Percentiles rank a stretch among this genome's conserved stretches.
Conservation (phyloP, 2,329 filamentous ascomycete species). For the Aspergillus piperis region DNA sequence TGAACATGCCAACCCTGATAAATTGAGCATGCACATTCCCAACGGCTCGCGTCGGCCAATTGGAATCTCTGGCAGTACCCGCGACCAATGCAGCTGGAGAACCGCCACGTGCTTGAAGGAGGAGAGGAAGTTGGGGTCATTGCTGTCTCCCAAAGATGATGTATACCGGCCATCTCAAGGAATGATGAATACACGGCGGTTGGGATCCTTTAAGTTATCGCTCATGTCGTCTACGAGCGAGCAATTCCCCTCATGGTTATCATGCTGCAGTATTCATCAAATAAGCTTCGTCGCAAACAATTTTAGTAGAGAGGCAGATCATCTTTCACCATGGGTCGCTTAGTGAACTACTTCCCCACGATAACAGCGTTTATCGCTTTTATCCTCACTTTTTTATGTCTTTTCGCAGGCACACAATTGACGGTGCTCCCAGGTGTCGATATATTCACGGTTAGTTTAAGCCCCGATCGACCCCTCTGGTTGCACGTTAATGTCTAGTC, state of each 20-base stretch:
- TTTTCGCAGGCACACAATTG: constrained; percentile 62
- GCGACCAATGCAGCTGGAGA: no score
- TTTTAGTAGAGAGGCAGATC: background rate
- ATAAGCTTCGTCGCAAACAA: background rate
- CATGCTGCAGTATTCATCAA: background rate
- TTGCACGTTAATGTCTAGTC: background rate
- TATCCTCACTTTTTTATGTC: constrained; percentile 59
- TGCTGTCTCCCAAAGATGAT: background rate
- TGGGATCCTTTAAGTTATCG: background rate
- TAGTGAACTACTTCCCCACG: constrained; percentile 48
- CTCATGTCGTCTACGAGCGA: background rate
- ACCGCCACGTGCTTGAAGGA: background rate
- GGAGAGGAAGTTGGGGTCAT: background rate
- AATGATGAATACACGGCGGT: background rate
- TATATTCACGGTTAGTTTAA: constrained; percentile 55
- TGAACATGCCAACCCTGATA: background rate
- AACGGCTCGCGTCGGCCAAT: background rate
- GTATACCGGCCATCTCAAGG: constrained; percentile 1
- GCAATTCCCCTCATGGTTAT: background rate
- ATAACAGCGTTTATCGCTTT: constrained; percentile 56
- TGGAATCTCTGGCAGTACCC: background rate
- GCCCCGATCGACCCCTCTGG: background rate
- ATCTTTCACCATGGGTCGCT: constrained; percentile 14
- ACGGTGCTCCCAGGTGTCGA: constrained; percentile 59
- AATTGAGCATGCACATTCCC: background rate